A percentile compares a stretch with the other conserved stretches of the same genome.
These are phyloP conservation scores for Neurospora intermedia DNA, from an alignment of 495 filamentous ascomycete species.

Conservation along the genomic window DNA sequence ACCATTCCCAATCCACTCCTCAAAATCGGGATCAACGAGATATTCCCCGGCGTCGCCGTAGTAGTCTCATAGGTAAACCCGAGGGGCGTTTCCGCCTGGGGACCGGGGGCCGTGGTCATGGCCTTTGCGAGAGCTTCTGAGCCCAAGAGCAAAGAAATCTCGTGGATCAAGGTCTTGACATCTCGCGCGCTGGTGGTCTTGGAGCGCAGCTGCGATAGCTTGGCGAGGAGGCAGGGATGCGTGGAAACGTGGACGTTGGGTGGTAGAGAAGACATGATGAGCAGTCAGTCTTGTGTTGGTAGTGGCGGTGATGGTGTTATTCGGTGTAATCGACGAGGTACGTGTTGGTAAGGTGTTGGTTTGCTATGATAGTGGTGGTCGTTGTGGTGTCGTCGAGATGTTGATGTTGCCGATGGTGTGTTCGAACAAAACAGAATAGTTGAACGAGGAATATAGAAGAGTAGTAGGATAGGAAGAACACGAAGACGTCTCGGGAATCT, in stretches of 20 bases:
- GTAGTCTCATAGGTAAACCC: slow-evolving; percentile 56
- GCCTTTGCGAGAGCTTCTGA: slow-evolving; percentile 67
- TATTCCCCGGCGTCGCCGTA: slow-evolving; percentile 44
- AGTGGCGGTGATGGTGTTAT: not conserved
- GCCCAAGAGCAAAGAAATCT: slow-evolving; percentile 73
- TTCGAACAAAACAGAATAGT: not conserved
- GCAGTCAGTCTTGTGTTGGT: slow-evolving; percentile 14
- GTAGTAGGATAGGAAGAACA: not conserved
- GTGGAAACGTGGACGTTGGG: slow-evolving; percentile 70
- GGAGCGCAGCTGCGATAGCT: slow-evolving; percentile 82
- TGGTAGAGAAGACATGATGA: slow-evolving; percentile 30
- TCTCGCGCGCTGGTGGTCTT: slow-evolving; percentile 56
- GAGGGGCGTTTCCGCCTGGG: slow-evolving; percentile 65
- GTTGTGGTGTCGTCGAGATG: not conserved
- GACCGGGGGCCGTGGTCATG: slow-evolving; percentile 39
- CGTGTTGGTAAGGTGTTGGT: not conserved
- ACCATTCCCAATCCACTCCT: slow-evolving; percentile 85
- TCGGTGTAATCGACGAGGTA: too few species aligned
- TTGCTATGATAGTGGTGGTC: not conserved
- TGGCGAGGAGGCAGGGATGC: slow-evolving; percentile 79
- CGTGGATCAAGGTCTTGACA: slow-evolving; percentile 71
- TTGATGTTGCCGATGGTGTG: not conserved
- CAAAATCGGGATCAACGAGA: slow-evolving; percentile 85
- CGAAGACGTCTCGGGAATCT: not conserved
- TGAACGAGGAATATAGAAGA: not conserved